These are phyloP conservation scores for Neoboletus brunneissimus DNA, from an alignment of 768 basidiomycete genomes.

Conservation along the genomic window DNA sequence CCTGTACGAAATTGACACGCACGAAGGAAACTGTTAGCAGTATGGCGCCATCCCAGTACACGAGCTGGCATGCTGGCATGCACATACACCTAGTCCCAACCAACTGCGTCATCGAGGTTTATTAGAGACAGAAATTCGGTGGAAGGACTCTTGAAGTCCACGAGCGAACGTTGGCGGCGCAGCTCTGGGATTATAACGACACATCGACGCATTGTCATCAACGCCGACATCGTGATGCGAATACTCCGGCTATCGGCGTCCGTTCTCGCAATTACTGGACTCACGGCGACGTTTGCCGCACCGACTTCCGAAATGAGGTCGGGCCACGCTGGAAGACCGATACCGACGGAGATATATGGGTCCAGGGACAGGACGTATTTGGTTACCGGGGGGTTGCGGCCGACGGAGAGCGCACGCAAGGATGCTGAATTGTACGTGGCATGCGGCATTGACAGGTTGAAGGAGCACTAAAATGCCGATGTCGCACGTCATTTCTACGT, in stretches of 20 bases:
- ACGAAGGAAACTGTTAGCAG: not conserved
- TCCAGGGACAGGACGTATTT: constrained; percentile 10
- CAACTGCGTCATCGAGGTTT: constrained; percentile 5
- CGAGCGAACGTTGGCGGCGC: not conserved
- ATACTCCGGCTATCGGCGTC: not conserved
- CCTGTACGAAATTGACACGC: constrained; percentile 13
- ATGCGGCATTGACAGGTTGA: not conserved
- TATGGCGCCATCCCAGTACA: not conserved
- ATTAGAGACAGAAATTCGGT: not conserved
- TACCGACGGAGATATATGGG: constrained; percentile 12
- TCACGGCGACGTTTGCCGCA: constrained; percentile 11
- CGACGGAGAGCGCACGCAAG: constrained; percentile 1
- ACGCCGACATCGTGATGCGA: constrained; percentile 6
- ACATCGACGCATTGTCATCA: not conserved
- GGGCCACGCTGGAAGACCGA: constrained; percentile 1
- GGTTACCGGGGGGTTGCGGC: not conserved
- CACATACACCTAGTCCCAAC: constrained; percentile 16
- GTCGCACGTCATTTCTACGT: not conserved
- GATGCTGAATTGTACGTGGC: constrained; percentile 12
- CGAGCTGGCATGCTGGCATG: not conserved
- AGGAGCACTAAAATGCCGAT: constrained; percentile 1
- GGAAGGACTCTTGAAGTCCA: not conserved
- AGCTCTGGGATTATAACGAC: not conserved
- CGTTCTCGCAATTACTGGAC: constrained; percentile 3
- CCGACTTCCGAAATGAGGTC: constrained; percentile 5